Evolutionary conservation across 2,329 filamentous ascomycete genomes (phyloP).

Genomic region (Fusarium ramigenum): DNA sequence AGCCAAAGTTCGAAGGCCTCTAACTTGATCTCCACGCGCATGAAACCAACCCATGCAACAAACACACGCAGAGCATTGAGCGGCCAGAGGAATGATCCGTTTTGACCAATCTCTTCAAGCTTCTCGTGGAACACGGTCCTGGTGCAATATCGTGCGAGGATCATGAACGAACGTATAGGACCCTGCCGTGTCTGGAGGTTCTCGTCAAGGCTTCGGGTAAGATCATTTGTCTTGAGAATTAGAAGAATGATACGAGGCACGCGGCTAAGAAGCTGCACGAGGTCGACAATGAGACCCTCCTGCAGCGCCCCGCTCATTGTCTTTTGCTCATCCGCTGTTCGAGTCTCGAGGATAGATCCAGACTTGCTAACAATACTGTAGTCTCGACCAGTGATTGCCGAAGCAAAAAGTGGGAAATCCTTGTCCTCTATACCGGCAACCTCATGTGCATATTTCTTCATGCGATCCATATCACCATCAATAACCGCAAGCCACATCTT

Average conservation of each 20-base stretch:
- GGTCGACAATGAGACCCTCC: conserved; percentile 86
- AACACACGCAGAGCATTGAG: conserved; percentile 63
- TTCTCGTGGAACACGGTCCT: conserved; percentile 73
- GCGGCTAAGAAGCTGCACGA: conserved; percentile 87
- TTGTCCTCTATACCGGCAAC: conserved; percentile 89
- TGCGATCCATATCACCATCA: conserved; percentile 82
- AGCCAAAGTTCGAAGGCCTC: conserved; percentile 72
- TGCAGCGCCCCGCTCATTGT: conserved; percentile 85
- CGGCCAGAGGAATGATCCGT: conserved; percentile 67
- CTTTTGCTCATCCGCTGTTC: conserved; percentile 82
- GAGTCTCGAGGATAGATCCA: conserved; percentile 64
- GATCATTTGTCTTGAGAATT: conserved; percentile 97
- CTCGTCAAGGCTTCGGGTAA: conserved; percentile 93
- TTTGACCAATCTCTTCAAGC: conserved; percentile 63
- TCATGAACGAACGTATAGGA: conserved; percentile 72
- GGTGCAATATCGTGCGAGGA: conserved; percentile 74
- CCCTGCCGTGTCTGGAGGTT: conserved; percentile 79
- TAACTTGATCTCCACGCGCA: conserved; percentile 70
- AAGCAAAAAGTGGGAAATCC: conserved; percentile 94
- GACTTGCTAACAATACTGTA: conserved; percentile 77
- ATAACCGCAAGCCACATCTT: conserved; percentile 98
- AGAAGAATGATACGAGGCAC: conserved; percentile 93
- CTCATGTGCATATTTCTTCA: conserved; percentile 89
- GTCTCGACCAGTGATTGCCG: conserved; percentile 94
- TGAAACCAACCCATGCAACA: conserved; percentile 65